A percentile compares a stretch with the other conserved stretches of the same genome.
Evolutionary conservation across 306 rosid genomes (phyloP).

Genomic region (Glycine soja): DNA sequence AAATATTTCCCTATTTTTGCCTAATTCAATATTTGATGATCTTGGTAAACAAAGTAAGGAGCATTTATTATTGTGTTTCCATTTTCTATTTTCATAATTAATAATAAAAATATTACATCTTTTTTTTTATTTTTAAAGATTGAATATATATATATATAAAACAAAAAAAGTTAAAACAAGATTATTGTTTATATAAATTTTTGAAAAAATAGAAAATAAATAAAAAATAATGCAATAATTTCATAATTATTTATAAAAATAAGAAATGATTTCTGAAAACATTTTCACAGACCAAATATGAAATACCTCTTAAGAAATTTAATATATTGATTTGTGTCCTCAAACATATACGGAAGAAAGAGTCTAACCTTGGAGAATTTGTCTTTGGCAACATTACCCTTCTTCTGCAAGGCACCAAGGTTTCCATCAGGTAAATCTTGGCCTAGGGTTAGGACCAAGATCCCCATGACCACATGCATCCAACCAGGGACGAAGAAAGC

Average conservation of each 20-base stretch:
- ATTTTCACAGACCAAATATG: background rate
- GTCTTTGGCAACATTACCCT: constrained; percentile 78
- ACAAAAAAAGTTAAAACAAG: background rate
- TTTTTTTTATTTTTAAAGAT: background rate
- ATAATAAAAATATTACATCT: background rate
- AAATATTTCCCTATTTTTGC: background rate
- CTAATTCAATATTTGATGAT: background rate
- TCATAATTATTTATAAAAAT: background rate
- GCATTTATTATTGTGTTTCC: background rate
- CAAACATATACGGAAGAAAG: background rate
- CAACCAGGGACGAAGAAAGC: constrained; percentile 88
- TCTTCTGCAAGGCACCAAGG: constrained; percentile 72
- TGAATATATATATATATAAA: background rate
- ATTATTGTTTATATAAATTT: background rate
- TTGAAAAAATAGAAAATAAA: background rate
- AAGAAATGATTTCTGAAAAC: background rate
- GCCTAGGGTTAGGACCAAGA: constrained; percentile 81
- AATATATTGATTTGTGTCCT: background rate
- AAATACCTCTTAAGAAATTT: background rate
- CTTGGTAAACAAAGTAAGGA: background rate
- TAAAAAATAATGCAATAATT: background rate
- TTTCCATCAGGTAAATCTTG: constrained; percentile 95
- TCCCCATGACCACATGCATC: constrained; percentile 74
- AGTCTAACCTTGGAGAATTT: constrained; percentile 70
- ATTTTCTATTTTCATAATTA: background rate